Conservation (phyloP, 2,329 filamentous ascomycete genomes). For the Diatrype stigma region DNA sequence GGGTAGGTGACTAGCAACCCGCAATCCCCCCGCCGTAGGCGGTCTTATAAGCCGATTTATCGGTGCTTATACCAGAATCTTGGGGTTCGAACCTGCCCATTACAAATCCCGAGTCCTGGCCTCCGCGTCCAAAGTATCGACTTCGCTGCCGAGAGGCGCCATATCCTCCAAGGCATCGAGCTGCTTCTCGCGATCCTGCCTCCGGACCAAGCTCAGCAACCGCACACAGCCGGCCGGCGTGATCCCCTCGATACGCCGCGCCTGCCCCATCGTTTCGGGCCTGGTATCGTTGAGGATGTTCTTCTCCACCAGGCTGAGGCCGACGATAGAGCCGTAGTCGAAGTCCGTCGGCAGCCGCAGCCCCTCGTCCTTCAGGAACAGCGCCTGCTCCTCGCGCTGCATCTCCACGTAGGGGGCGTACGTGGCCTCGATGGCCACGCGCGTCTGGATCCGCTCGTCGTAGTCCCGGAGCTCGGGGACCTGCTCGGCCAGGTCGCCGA, state of each 20-base stretch:
- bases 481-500: constrained; percentile 52
- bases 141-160: constrained; percentile 29
- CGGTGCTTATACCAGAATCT: too few species aligned
- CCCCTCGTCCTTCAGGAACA: constrained; percentile 72
- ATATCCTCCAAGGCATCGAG: constrained; percentile 16
- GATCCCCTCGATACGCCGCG: constrained; percentile 77
- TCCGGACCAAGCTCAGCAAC: constrained; percentile 60
- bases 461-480: constrained; percentile 56
- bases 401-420: constrained; percentile 83
- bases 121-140: constrained; percentile 36
- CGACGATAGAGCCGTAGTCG: constrained; percentile 69
- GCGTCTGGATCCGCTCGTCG: constrained; percentile 54
- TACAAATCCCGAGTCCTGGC: constrained; percentile 33
- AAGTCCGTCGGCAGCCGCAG: constrained; percentile 68
- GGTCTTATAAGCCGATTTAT: background rate
- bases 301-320: constrained; percentile 77
- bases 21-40: too few species aligned
- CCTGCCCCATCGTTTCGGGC: constrained; percentile 86
- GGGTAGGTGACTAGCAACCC: too few species aligned
- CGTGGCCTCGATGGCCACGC: constrained; percentile 75
- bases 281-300: constrained; percentile 63
- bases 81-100: constrained; percentile 1
- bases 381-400: constrained; percentile 62
- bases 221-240: constrained; percentile 57
- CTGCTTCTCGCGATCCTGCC: constrained; percentile 15